Evolutionary conservation across 179 eudicot genomes (phyloP).

Genomic region (Beta macrorhiza): DNA sequence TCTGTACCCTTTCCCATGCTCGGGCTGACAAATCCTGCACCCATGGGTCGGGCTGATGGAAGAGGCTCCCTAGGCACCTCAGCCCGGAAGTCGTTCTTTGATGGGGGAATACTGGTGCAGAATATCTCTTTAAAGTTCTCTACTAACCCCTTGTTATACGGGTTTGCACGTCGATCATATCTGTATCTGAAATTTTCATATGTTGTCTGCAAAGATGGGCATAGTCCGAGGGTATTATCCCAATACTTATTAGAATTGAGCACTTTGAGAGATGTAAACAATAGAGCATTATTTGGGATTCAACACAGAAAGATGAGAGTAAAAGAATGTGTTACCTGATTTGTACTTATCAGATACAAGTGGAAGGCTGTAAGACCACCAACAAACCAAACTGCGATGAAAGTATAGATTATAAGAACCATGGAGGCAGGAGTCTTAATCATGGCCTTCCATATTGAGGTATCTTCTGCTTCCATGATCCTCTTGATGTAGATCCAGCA

Average conservation of each 20-base stretch:
- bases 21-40: constrained; percentile 81
- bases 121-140: constrained; percentile 60
- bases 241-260: neutral
- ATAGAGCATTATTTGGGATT: neutral
- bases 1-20: constrained; percentile 81
- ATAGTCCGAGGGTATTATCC: neutral
- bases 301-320: neutral
- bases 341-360: constrained; percentile 60
- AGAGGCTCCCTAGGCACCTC: constrained; percentile 35
- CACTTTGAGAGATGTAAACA: neutral
- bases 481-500: constrained; percentile 67
- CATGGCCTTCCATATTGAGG: constrained; percentile 57
- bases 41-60: constrained; percentile 44
- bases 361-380: constrained; percentile 89
- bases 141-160: constrained; percentile 56
- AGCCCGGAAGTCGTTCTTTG: constrained; percentile 57
- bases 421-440: constrained; percentile 65
- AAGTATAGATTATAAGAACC: constrained; percentile 65
- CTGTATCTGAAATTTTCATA: constrained; percentile 72
- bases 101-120: constrained; percentile 44
- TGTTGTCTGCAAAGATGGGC: constrained; percentile 56
- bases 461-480: constrained; percentile 43
- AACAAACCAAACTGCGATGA: constrained; percentile 71
- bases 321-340: constrained; percentile 50
- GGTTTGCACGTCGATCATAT: constrained; percentile 59